Base-by-base conservation (phyloP, 352 stramenopile species). In the Globisporangium irregulare region DNA sequence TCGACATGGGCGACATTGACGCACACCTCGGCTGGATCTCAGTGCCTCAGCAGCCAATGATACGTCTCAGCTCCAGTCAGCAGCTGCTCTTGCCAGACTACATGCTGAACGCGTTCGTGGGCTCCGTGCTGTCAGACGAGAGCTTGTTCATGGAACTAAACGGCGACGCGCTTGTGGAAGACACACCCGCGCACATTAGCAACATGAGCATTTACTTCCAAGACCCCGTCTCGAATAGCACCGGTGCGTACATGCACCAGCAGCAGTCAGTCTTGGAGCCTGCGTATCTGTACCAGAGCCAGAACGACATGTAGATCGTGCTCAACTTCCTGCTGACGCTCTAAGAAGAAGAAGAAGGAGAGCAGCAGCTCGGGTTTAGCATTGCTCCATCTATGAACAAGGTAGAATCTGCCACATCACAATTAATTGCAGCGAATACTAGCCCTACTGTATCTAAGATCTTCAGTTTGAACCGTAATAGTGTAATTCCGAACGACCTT, bases 311-410 rank as follows among this genome's bases (percentile, higher is more conserved):
- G 58, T 63, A 36, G 58, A 27, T 38, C 58, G 58, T 54, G 34
- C 58, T 22, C 58, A 63, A 63, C 58, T 63, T 63, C 27, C 10
- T 63, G 6, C 58, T 63, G 8, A 53, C 58, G 58, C 58, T 63
- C 3, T 53, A 53, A 27, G 58, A 12, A 25, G 1, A 7, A 27
- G 58, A 12, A 25, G 1, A 7, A 27, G 46, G 3, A 24, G 18
- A 38, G 32, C 32, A 38, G 32, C 9, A 29, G 27, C 27, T 29
- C 27, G 27, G 32, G 8, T 0, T 38, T 38, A 38, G 9, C 32
- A 12, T 38, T 38, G 32, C 32, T 38, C 7, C 32, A 38, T 38
- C 5, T 38, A 38, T 54, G 46, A 25, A 54, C 46, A 54, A 54
- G 6, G 8, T 54, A 38, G 41, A 50, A 50, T n/a, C 41, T 14